Base-by-base conservation (phyloP, 345 rosid genomes). In the Dovyalis caffra region DNA sequence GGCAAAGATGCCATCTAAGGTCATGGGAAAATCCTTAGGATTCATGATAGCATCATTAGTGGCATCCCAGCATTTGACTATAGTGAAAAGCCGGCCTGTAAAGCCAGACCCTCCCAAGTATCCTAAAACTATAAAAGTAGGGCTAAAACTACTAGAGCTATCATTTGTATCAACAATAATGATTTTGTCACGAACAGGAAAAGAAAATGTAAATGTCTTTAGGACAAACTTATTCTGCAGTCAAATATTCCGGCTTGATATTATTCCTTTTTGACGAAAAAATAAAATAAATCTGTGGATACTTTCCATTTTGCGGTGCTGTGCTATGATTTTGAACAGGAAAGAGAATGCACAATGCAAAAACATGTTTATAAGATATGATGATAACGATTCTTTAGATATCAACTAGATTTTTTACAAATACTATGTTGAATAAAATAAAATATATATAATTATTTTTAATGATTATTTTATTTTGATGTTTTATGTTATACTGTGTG, bases 21-120 rank as follows among this genome's bases (percentile, higher is more conserved):
- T 49, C 56, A 20, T n/a, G n/a, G 60, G 28, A 53, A 53, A 53
- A 23, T 53, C 60, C 25, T 1, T 66, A 66, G 73, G 66, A 66
- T 78, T 72, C 62, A 80, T 51, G 74, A 76, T 63, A 53, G 74
- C 76, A 71, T 75, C 74, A 76, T 80, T 68, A 32, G 70, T 53
- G 74, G 49, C 66, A 74, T 33, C 28, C 28, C 60, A 53, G 60
- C 1, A 69, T 79, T n/a, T 74, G 63, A 79, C 66, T 56, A 56
- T 32, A 67, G 58, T 61, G 49, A 32, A n/a, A 29, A 43, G 62
- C 49, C 20, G 58, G 1, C 28, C 37, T 70, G 66, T 38, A 64
- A 70, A 49, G 74, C 57, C 20, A 37, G 51, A 53, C 26, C 40
- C 15, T 40, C 37, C 38, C 57, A 5, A 3, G 16, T 43, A 11